Evolutionary conservation across 306 rosid species (phyloP).

Genomic region (Rubus parviflorus): DNA sequence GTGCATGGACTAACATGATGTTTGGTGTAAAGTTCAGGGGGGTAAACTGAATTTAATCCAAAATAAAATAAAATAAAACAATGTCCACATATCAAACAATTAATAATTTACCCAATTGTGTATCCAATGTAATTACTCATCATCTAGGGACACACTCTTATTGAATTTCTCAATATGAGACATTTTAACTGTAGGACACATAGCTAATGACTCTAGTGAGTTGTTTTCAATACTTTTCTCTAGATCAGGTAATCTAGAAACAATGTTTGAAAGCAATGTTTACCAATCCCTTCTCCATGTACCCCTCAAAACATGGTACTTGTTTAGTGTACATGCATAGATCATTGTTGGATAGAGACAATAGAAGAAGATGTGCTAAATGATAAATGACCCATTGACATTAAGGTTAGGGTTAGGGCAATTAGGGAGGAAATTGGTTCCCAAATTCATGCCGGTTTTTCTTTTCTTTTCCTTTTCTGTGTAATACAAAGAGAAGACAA

Average conservation of each 20-base stretch:
- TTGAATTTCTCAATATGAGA: neutral
- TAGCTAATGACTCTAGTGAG: neutral
- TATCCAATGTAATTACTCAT: neutral
- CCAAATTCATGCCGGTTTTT: conserved; percentile 35
- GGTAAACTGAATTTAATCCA: too few relatives aligned
- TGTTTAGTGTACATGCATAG: neutral
- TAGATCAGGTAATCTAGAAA: conserved; percentile 6
- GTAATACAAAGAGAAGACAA: conserved; percentile 13
- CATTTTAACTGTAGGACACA: neutral
- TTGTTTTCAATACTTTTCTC: conserved; percentile 24
- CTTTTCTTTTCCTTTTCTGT: conserved; percentile 11
- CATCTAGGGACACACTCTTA: neutral
- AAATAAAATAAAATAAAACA: too few relatives aligned
- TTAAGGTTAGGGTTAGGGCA: conserved; percentile 43
- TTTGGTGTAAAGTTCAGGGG: too few relatives aligned
- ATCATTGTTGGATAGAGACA: conserved; percentile 41
- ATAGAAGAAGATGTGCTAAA: conserved; percentile 34
- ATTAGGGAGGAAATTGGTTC: conserved; percentile 70
- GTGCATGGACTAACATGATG: too few relatives aligned
- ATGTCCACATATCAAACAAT: too few relatives aligned
- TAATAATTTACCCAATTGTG: neutral
- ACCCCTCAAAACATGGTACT: neutral
- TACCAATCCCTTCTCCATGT: conserved; percentile 14
- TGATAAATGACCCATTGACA: conserved; percentile 42
- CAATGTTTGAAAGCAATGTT: conserved; percentile 35